Evolutionary conservation across 2,329 filamentous ascomycete genomes (phyloP), one percentile per base, ranked within the genome.

Genomic region (Biscogniauxia marginata): DNA sequence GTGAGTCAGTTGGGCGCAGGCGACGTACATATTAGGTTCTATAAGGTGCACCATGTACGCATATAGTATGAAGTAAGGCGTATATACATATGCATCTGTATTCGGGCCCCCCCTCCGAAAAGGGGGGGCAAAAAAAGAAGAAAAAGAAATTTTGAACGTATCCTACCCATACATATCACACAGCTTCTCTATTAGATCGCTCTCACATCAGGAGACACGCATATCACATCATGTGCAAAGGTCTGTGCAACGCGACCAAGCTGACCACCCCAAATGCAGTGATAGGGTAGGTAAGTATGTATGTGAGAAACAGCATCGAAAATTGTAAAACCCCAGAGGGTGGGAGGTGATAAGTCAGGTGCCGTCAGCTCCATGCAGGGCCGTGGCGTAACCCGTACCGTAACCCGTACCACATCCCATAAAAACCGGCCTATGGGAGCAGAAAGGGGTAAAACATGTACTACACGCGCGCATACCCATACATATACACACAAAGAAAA

Each of bases 21-120:
- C 30, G n/a, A 39, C 30, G 30, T 39, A 39, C 53, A 56, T 54
- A 23, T 22, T 50, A 48, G 49, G 57, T n/a, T 50, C 47, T 23
- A 54, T 44, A 49, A 47, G 46, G 53, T 50, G 54, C 23, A 56
- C 58, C 55, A 55, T 53, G 46, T 46, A 54, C 11, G 30, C 13
- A n/a, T 16, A 39, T 34, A 13, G 5, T 34, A 13, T 39, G 13
- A n/a, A 39, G 30, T 39, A 39, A 39, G 30, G 30, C 30, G 30
- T 39, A 16, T 39, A 39, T 39, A 39, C 30, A 39, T 39, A 39
- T 39, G 30, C 30, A 39, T n/a, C 8, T 34, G 9, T 25, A 25
- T 39, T 16, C 13, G 13, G 13, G 7, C 11, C 30, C 30, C 30
- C 30, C 30, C 13, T 39, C n/a, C n/a, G n/a, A n/a, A n/a, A n/a